Evolutionary conservation across 2,329 filamentous ascomycete species (phyloP).

Genomic region (Lizonia empirigonia): DNA sequence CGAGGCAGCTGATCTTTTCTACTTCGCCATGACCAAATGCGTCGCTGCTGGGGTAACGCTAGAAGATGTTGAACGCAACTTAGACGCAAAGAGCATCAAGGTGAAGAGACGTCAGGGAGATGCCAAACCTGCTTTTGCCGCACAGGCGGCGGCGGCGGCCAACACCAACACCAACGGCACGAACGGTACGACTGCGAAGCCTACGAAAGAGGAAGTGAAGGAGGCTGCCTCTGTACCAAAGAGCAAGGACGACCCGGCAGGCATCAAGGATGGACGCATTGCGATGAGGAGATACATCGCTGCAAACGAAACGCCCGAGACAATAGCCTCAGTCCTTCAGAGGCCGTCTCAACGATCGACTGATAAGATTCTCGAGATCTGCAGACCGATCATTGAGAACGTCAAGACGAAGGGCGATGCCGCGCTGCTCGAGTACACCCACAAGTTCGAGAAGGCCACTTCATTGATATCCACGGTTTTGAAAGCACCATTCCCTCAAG

Average conservation of each 20-base stretch:
- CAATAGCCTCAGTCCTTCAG: slow-evolving; percentile 76
- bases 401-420: slow-evolving; percentile 84
- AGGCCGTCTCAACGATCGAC: slow-evolving; percentile 92
- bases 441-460: slow-evolving; percentile 97
- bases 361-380: slow-evolving; percentile 90
- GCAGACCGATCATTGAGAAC: slow-evolving; percentile 88
- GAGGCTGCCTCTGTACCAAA: slow-evolving; percentile 62
- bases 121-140: slow-evolving; percentile 90
- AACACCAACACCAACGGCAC: slow-evolving; percentile 16
- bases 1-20: slow-evolving; percentile 92
- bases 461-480: slow-evolving; percentile 88
- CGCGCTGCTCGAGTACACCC: slow-evolving; percentile 88
- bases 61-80: slow-evolving; percentile 86
- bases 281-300: slow-evolving; percentile 81
- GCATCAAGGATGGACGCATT: slow-evolving; percentile 65
- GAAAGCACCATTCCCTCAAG: slow-evolving; percentile 82
- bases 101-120: slow-evolving; percentile 92
- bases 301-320: slow-evolving; percentile 64
- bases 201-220: slow-evolving; percentile 51
- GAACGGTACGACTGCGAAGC: slow-evolving; percentile 27
- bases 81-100: slow-evolving; percentile 94
- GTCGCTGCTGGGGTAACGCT: slow-evolving; percentile 82
- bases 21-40: slow-evolving; percentile 93
- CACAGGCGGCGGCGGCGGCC: slow-evolving; percentile 63
- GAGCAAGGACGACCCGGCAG: slow-evolving; percentile 57